Evolutionary conservation across 257 asterid species (phyloP).

Genomic region (Misopates orontium): DNA sequence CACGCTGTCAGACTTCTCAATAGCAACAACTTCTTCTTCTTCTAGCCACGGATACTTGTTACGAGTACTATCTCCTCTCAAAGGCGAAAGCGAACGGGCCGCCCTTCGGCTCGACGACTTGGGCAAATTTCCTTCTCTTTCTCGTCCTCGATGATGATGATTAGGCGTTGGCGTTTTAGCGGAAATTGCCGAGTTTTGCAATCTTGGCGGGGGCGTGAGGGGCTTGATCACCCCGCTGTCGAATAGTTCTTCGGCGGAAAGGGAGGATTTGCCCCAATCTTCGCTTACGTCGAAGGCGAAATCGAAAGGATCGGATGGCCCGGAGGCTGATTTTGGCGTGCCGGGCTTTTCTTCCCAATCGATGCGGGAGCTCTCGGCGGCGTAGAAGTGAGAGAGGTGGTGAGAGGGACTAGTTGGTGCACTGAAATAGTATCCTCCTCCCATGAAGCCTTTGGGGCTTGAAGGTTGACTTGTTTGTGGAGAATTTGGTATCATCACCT

Average conservation of each 20-base stretch:
- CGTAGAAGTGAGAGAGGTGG: slow-evolving; percentile 43
- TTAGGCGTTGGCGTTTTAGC: too few species aligned
- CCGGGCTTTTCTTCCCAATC: too few species aligned
- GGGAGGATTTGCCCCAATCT: slow-evolving; percentile 39
- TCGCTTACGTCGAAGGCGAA: slow-evolving; percentile 57
- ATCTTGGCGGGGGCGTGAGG: slow-evolving; percentile 45
- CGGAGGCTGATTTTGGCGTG: too few species aligned
- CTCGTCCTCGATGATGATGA: slow-evolving; percentile 46
- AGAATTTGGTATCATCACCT: slow-evolving; percentile 40
- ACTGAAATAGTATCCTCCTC: slow-evolving; percentile 53
- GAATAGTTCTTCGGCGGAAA: slow-evolving; percentile 77
- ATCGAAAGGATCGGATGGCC: too few species aligned
- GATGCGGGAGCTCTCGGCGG: too few species aligned
- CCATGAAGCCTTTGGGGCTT: slow-evolving; percentile 35
- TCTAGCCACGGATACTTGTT: slow-evolving; percentile 43
- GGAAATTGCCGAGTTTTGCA: too few species aligned
- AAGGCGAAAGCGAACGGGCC: slow-evolving; percentile 69
- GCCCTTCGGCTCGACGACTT: slow-evolving; percentile 48
- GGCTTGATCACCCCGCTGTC: slow-evolving; percentile 72
- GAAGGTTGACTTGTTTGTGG: slow-evolving; percentile 42
- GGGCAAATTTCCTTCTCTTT: slow-evolving; percentile 24
- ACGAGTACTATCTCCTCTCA: slow-evolving; percentile 34
- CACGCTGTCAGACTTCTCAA: too few species aligned
- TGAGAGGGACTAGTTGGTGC: slow-evolving; percentile 77
- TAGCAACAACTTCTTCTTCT: too few species aligned